phyloP scores from a whole-genome alignment of 192 early-diverging fungal species.

The Phlyctochytrium bullatum region DNA sequence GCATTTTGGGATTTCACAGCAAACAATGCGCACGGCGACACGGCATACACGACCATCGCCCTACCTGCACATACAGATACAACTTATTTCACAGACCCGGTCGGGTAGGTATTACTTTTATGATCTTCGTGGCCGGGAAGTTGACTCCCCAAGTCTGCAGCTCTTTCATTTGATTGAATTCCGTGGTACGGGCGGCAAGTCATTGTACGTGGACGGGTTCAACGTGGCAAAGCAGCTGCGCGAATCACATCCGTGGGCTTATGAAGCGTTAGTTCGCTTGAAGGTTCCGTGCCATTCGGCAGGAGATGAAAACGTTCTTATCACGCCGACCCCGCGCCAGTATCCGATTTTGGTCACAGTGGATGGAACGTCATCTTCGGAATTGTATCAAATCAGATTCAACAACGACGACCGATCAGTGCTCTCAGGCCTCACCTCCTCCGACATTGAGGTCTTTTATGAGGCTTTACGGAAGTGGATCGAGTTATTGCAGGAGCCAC shows the following conservation, averaged over 20 bases:
- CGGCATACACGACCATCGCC: slow-evolving; percentile 72
- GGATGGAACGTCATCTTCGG: slow-evolving; percentile 31
- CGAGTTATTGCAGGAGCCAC: slow-evolving; percentile 43
- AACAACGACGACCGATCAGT: slow-evolving; percentile 82
- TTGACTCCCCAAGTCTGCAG: slow-evolving; percentile 52
- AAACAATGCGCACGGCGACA: slow-evolving; percentile 76
- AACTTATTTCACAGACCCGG: slow-evolving; percentile 84
- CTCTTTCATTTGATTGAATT: slow-evolving; percentile 77
- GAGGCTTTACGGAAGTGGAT: slow-evolving; percentile 70
- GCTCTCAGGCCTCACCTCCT: slow-evolving; percentile 30
- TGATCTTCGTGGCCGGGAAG: not conserved
- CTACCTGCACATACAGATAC: slow-evolving; percentile 81
- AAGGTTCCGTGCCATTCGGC: slow-evolving; percentile 69
- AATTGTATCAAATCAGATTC: slow-evolving; percentile 71
- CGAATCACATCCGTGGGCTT: slow-evolving; percentile 51
- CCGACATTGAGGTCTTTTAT: slow-evolving; percentile 61
- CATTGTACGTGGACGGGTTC: slow-evolving; percentile 79
- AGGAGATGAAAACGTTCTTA: slow-evolving; percentile 64
- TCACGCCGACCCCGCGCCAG: slow-evolving; percentile 57
- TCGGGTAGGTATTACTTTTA: slow-evolving; percentile 48
- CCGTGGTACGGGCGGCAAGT: slow-evolving; percentile 68
- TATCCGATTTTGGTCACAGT: slow-evolving; percentile 69
- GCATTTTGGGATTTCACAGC: slow-evolving; percentile 76
- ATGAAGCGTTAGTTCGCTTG: slow-evolving; percentile 58
- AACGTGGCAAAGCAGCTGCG: slow-evolving; percentile 64